phyloP scores from a whole-genome alignment of 176 grass and related monocot species.

The Cymbopogon citratus region DNA sequence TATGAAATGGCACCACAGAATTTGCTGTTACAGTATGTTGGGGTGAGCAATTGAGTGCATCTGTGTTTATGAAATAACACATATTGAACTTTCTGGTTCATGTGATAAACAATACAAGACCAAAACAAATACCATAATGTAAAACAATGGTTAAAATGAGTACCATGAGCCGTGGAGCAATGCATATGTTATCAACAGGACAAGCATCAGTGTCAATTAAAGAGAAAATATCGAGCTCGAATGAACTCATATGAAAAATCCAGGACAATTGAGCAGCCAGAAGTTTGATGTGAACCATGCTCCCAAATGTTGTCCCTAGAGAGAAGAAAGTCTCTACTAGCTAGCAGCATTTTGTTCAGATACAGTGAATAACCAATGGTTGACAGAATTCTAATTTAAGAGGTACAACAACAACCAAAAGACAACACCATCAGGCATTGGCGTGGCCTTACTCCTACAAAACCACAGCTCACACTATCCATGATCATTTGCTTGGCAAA shows the following conservation, averaged over 20 bases:
- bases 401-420: conserved; percentile 36
- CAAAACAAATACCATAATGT: neutral
- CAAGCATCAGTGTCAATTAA: conserved; percentile 4
- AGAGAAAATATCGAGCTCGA: neutral
- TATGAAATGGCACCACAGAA: neutral
- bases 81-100: neutral
- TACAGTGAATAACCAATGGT: conserved; percentile 4
- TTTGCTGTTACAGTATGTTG: neutral
- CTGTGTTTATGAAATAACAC: neutral
- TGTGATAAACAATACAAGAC: conserved; percentile 1
- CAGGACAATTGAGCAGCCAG: neutral
- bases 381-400: conserved; percentile 12
- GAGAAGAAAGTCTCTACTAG: conserved; percentile 15
- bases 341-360: conserved; percentile 20
- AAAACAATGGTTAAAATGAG: conserved; percentile 7
- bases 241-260: neutral
- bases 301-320: neutral
- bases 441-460: conserved; percentile 8
- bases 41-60: neutral
- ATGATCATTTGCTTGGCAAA: conserved; percentile 41
- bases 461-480: neutral
- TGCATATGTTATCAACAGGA: conserved; percentile 7
- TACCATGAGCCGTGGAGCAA: neutral
- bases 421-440: conserved; percentile 6
- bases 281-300: neutral